A percentile compares a stretch with the other conserved stretches of the same genome.
phyloP scores from a whole-genome alignment of 2,329 filamentous ascomycete genomes.

The Tolypocladium tundrense region DNA sequence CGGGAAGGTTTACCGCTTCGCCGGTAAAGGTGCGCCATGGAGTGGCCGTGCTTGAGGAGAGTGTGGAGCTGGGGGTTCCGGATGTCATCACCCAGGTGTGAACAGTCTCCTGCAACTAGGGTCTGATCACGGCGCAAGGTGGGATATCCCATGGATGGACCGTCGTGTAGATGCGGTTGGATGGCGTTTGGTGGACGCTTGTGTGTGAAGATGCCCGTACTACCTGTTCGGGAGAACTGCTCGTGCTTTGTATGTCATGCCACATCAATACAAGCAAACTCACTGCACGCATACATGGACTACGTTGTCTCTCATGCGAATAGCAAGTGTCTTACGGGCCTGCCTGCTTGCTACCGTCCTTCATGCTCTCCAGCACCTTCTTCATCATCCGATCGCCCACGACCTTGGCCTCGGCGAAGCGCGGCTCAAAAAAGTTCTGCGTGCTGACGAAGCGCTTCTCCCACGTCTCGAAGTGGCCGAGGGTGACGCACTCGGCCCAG shows the following conservation, averaged over 20 bases:
- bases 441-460: constrained; percentile 83
- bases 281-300: neutral
- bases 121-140: neutral
- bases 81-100: constrained; percentile 29
- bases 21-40: constrained; percentile 39
- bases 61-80: constrained; percentile 33
- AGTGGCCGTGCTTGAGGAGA: constrained; percentile 47
- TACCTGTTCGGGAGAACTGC: neutral
- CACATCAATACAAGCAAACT: neutral
- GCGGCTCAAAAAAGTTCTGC: constrained; percentile 81
- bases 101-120: neutral
- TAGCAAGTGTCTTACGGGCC: too few relatives aligned
- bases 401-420: constrained; percentile 77
- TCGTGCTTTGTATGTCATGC: neutral
- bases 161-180: neutral
- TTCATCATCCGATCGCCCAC: constrained; percentile 96
- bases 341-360: constrained; percentile 14
- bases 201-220: neutral
- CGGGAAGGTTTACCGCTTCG: constrained; percentile 6
- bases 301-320: neutral
- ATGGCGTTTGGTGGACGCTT: neutral
- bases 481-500: constrained; percentile 87
- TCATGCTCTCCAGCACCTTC: constrained; percentile 77
- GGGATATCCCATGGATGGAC: neutral
- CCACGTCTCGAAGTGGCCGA: constrained; percentile 91